Evolutionary conservation across 2,329 filamentous ascomycete species (phyloP).

Genomic region (Dothiorella sarmentorum): DNA sequence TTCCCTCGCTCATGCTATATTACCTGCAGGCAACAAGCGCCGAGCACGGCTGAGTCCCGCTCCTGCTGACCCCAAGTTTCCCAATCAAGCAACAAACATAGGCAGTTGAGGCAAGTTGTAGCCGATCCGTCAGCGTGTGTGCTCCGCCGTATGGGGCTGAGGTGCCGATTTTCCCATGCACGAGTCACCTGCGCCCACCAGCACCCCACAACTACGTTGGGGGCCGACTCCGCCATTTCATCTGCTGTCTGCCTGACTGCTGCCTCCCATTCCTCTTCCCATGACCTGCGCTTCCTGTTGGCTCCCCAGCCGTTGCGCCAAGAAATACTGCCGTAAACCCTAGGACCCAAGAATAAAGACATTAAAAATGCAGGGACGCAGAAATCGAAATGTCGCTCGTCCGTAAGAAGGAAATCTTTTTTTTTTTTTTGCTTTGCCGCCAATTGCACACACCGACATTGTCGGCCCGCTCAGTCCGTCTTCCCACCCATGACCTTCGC

Average conservation of each 20-base stretch:
- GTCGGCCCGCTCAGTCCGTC: constrained; percentile 27
- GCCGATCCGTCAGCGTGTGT: background rate
- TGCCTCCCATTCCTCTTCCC: background rate
- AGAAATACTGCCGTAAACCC: background rate
- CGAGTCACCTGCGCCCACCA: constrained; percentile 11
- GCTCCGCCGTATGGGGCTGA: constrained; percentile 12
- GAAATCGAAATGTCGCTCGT: background rate
- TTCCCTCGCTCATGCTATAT: background rate
- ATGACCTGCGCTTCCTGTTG: background rate
- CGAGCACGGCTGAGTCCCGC: constrained; percentile 15
- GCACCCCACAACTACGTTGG: background rate
- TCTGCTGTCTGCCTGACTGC: background rate
- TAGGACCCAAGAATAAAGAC: background rate
- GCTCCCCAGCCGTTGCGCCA: background rate
- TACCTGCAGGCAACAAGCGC: constrained; percentile 12
- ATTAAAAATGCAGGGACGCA: background rate
- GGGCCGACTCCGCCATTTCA: background rate
- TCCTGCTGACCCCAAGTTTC: background rate
- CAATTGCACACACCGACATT: constrained; percentile 2
- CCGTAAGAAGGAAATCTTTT: background rate
- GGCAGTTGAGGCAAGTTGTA: background rate
- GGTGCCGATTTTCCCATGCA: constrained; percentile 14
- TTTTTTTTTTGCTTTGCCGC: too few relatives aligned
- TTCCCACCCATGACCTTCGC: constrained; percentile 67
- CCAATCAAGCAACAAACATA: background rate